Conservation (phyloP, 2,329 filamentous ascomycete species). For the Fusarium sublunatum region DNA sequence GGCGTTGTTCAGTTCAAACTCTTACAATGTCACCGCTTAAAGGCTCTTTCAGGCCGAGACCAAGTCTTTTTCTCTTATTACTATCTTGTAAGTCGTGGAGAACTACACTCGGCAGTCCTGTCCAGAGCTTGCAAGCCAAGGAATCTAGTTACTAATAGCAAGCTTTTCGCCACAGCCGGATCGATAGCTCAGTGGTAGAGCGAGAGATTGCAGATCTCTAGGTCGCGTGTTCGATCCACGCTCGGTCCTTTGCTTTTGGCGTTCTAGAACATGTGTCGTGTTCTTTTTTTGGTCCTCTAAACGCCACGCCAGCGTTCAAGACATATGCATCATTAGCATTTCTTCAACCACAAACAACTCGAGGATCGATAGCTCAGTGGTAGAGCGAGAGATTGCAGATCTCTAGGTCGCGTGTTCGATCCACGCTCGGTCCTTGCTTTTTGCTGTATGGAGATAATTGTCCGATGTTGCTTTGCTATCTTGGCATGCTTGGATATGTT, state of each 20-base stretch:
- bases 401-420: conserved; percentile 40
- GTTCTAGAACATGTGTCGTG: background rate
- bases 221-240: conserved; percentile 40
- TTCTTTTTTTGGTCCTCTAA: conserved; percentile 22
- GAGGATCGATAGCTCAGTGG: conserved; percentile 40
- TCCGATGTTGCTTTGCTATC: conserved; percentile 2
- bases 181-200: conserved; percentile 43
- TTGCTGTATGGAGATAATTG: background rate
- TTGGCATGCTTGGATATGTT: too few species aligned
- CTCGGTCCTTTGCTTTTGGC: conserved; percentile 36
- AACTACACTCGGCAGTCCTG: too few species aligned
- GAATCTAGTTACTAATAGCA: background rate
- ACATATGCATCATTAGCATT: background rate
- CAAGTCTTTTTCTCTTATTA: too few species aligned
- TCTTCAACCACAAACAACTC: background rate
- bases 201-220: conserved; percentile 42
- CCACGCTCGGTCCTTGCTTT: conserved; percentile 39
- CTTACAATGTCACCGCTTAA: too few species aligned
- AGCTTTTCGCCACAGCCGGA: background rate
- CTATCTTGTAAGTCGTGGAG: too few species aligned
- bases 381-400: conserved; percentile 42
- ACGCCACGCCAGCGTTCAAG: conserved; percentile 4
- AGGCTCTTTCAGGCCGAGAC: too few species aligned
- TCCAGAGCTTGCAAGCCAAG: too few species aligned
- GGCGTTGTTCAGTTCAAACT: too few species aligned